Conservation (phyloP, 208 protist genomes). For the Trypanosoma grayi region DNA sequence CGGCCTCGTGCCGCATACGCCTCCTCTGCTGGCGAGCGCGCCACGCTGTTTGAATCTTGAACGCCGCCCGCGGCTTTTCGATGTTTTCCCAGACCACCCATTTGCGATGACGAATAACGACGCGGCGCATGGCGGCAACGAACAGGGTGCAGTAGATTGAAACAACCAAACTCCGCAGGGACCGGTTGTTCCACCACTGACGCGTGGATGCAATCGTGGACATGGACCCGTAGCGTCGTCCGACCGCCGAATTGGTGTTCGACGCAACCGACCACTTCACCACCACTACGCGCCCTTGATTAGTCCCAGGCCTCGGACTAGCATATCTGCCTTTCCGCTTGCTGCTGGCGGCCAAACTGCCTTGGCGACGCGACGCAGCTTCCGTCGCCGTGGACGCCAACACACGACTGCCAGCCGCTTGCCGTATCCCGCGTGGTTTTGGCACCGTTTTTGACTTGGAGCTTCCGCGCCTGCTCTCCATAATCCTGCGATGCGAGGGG, state of each 20-base stretch:
- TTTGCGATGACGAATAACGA: slow-evolving; percentile 26
- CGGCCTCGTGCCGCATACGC: slow-evolving; percentile 30
- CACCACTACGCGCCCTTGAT: no score
- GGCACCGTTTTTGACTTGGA: not conserved
- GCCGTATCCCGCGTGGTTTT: not conserved
- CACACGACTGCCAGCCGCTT: not conserved
- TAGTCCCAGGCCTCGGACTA: not conserved
- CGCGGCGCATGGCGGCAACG: slow-evolving; percentile 29
- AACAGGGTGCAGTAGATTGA: slow-evolving; percentile 24
- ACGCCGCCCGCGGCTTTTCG: slow-evolving; percentile 54
- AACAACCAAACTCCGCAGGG: not conserved
- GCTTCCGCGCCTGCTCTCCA: not conserved
- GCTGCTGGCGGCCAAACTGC: not conserved
- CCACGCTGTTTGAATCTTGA: slow-evolving; percentile 67
- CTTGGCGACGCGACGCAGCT: not conserved
- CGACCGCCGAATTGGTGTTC: not conserved
- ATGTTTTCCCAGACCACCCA: slow-evolving; percentile 28
- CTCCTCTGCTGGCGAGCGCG: slow-evolving; percentile 38
- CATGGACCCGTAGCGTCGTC: not conserved
- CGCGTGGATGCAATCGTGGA: not conserved
- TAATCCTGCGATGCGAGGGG: no score
- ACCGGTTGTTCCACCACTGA: not conserved
- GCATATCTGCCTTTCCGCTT: not conserved
- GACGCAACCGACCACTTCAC: not conserved
- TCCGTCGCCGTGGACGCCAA: not conserved